Percentiles rank a stretch among this genome's conserved stretches.
Evolutionary conservation across 371 early-diverging fungal species (phyloP).

Genomic region (Mucor velutinosus): DNA sequence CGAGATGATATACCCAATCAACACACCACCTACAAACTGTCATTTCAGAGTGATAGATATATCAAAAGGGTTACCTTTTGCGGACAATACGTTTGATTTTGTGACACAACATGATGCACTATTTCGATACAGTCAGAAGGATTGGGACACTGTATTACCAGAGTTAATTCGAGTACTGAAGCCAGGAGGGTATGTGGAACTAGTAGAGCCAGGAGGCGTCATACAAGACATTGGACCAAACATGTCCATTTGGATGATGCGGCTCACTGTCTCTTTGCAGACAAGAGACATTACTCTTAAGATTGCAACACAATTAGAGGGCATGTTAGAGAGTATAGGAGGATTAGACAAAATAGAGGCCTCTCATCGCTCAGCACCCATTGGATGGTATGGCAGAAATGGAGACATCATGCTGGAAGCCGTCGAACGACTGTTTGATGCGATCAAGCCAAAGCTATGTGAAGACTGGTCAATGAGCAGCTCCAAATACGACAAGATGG

Average conservation of each 20-base stretch:
- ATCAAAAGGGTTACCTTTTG: slow-evolving; percentile 30
- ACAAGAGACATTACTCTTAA: slow-evolving; percentile 37
- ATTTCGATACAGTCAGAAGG: slow-evolving; percentile 23
- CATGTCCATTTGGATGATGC: slow-evolving; percentile 51
- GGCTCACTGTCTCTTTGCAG: slow-evolving; percentile 46
- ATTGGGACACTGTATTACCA: slow-evolving; percentile 25
- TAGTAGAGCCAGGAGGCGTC: slow-evolving; percentile 28
- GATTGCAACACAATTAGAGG: slow-evolving; percentile 28
- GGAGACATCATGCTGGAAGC: slow-evolving; percentile 46
- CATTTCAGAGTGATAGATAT: slow-evolving; percentile 37
- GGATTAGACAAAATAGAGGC: slow-evolving; percentile 18
- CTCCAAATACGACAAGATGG: slow-evolving; percentile 40
- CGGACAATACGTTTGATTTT: slow-evolving; percentile 32
- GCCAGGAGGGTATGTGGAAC: slow-evolving; percentile 32
- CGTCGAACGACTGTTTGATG: slow-evolving; percentile 38
- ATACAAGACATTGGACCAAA: slow-evolving; percentile 49
- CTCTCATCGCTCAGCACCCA: slow-evolving; percentile 44
- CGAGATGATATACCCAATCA: slow-evolving; percentile 39
- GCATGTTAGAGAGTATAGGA: slow-evolving; percentile 15
- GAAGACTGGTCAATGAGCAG: slow-evolving; percentile 50
- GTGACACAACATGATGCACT: slow-evolving; percentile 29
- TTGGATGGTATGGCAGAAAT: slow-evolving; percentile 47
- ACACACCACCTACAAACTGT: slow-evolving; percentile 41
- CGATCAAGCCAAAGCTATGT: slow-evolving; percentile 44
- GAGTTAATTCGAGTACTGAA: slow-evolving; percentile 27